phyloP scores from a whole-genome alignment of 2,329 filamentous ascomycete genomes.

The Sclerotinia glacialis region DNA sequence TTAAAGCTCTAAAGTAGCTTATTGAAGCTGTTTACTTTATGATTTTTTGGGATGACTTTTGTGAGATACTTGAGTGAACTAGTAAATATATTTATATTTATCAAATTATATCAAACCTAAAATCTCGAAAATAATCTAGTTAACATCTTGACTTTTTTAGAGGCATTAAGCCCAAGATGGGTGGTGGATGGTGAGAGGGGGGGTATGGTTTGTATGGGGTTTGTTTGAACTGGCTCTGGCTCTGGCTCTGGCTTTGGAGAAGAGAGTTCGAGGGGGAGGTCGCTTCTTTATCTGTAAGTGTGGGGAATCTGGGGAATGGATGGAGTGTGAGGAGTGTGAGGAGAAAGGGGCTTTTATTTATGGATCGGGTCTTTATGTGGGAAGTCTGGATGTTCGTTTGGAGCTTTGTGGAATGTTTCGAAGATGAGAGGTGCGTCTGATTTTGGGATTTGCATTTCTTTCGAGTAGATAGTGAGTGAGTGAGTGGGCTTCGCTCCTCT shows the following conservation, averaged over 20 bases:
- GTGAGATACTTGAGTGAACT: background rate
- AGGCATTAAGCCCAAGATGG: too few relatives aligned
- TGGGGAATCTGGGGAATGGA: background rate
- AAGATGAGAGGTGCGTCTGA: background rate
- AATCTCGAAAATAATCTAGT: too few relatives aligned
- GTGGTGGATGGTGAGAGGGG: too few relatives aligned
- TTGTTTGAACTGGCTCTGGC: too few relatives aligned
- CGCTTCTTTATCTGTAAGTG: too few relatives aligned
- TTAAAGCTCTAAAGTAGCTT: slow-evolving; percentile 1
- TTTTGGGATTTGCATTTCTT: background rate
- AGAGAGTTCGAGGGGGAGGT: background rate
- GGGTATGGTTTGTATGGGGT: too few relatives aligned
- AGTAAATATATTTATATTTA: too few relatives aligned
- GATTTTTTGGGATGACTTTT: background rate
- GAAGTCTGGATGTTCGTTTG: background rate
- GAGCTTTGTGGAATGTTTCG: background rate
- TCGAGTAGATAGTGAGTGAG: too few relatives aligned
- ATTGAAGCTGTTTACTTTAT: background rate
- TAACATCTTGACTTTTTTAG: too few relatives aligned
- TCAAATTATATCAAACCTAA: too few relatives aligned
- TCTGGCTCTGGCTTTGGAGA: background rate
- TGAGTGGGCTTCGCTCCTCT: background rate
- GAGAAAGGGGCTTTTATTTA: too few relatives aligned
- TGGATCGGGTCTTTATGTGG: background rate
- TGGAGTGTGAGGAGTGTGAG: too few relatives aligned